These are phyloP conservation scores for Globisporangium radiosum DNA, from an alignment of 352 stramenopile genomes.

Conservation along the genomic window DNA sequence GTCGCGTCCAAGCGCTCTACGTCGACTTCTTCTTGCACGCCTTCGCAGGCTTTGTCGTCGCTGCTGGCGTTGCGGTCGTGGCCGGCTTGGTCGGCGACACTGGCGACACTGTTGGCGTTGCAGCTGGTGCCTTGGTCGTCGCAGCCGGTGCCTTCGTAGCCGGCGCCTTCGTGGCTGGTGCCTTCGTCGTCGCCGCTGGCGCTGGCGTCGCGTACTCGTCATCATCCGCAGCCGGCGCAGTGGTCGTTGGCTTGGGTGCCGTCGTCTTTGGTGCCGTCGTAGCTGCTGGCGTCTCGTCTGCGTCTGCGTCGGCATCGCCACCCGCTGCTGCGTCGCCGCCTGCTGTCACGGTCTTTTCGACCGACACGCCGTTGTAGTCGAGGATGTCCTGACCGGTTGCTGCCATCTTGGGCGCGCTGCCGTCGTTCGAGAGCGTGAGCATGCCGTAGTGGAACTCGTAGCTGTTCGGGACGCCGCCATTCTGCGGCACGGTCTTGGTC, in stretches of 20 bases:
- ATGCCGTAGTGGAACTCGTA: constrained; percentile 65
- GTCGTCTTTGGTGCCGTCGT: background rate
- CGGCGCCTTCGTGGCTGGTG: constrained; percentile 5
- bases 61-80: background rate
- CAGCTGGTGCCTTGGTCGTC: background rate
- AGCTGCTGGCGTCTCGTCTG: constrained; percentile 6
- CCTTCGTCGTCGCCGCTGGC: background rate
- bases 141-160: constrained; percentile 3
- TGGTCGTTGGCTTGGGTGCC: background rate
- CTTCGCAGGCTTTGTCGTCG: background rate
- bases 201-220: background rate
- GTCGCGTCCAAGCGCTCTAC: background rate
- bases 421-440: constrained; percentile 60
- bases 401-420: constrained; percentile 40
- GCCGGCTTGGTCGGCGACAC: background rate
- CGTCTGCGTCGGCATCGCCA: background rate
- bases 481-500: constrained; percentile 30
- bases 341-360: constrained; percentile 23
- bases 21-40: constrained; percentile 13
- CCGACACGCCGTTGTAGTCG: constrained; percentile 59
- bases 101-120: background rate
- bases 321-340: constrained; percentile 4
- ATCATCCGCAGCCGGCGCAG: background rate
- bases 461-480: constrained; percentile 16
- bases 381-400: constrained; percentile 41